A percentile compares a stretch with the other conserved stretches of the same genome.
These are phyloP conservation scores for Polygonum aviculare DNA, from an alignment of 148 eudicot genomes.

Conservation along the genomic window DNA sequence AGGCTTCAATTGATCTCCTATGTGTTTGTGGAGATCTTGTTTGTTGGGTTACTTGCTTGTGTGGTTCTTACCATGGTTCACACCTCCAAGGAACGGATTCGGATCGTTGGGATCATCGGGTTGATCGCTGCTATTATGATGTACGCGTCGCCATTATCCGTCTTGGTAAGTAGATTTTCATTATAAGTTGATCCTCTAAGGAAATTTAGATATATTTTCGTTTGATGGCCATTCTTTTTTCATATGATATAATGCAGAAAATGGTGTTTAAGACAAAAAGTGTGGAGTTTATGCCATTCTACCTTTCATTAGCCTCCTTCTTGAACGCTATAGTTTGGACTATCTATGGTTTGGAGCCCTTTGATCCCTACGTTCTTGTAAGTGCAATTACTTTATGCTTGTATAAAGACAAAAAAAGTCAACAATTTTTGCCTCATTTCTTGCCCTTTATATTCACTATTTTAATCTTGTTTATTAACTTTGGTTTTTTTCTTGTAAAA, in stretches of 20 bases:
- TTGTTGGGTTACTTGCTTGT: neutral
- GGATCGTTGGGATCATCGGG: slow-evolving; percentile 1
- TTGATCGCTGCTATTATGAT: slow-evolving; percentile 8
- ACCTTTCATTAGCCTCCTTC: slow-evolving; percentile 9
- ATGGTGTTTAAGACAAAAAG: slow-evolving; percentile 10
- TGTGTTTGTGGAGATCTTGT: neutral
- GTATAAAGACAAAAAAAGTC: no score
- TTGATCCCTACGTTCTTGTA: slow-evolving; percentile 12
- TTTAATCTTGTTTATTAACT: neutral
- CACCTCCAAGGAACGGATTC: neutral
- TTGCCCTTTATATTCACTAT: no score
- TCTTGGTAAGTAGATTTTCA: neutral
- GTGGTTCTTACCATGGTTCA: neutral
- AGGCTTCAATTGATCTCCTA: neutral
- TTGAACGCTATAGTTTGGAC: neutral
- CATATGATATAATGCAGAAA: neutral
- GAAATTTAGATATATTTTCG: neutral
- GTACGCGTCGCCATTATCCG: slow-evolving; percentile 12
- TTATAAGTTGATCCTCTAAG: neutral
- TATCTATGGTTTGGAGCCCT: slow-evolving; percentile 12
- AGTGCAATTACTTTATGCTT: neutral
- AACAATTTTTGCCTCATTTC: no score
- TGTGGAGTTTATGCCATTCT: slow-evolving; percentile 12
- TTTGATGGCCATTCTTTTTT: neutral
- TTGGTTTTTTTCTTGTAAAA: neutral